Percentiles rank a stretch among this genome's conserved stretches.
phyloP scores from a whole-genome alignment of 345 rosid species.

The Corchorus capsularis region DNA sequence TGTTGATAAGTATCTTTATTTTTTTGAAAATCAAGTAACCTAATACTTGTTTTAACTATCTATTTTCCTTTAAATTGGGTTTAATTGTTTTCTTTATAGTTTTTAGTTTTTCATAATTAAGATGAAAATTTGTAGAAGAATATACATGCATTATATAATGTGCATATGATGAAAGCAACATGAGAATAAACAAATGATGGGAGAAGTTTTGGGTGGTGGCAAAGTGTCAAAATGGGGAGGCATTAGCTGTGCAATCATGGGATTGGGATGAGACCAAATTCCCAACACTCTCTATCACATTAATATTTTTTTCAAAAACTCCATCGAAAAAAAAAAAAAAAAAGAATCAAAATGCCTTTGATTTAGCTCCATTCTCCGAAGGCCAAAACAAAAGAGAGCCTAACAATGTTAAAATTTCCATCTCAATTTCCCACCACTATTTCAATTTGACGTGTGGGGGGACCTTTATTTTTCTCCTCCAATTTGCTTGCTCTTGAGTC shows the following conservation, averaged over 20 bases:
- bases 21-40: background rate
- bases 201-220: background rate
- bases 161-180: slow-evolving; percentile 9
- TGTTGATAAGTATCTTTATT: background rate
- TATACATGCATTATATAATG: background rate
- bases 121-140: background rate
- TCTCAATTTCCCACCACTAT: background rate
- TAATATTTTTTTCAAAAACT: background rate
- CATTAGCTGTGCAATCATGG: background rate
- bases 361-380: background rate
- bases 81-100: background rate
- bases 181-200: background rate
- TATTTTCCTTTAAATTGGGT: background rate
- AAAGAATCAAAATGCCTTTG: background rate
- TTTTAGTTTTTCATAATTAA: no score
- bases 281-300: background rate
- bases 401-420: background rate
- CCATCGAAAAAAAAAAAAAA: background rate
- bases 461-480: background rate
- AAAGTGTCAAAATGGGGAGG: background rate
- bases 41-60: background rate
- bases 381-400: background rate
- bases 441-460: background rate
- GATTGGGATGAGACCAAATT: slow-evolving; percentile 1
- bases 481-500: background rate